Evolutionary conservation across 169 alveolate genomes (phyloP).

Genomic region (Plasmodium chabaudi): DNA sequence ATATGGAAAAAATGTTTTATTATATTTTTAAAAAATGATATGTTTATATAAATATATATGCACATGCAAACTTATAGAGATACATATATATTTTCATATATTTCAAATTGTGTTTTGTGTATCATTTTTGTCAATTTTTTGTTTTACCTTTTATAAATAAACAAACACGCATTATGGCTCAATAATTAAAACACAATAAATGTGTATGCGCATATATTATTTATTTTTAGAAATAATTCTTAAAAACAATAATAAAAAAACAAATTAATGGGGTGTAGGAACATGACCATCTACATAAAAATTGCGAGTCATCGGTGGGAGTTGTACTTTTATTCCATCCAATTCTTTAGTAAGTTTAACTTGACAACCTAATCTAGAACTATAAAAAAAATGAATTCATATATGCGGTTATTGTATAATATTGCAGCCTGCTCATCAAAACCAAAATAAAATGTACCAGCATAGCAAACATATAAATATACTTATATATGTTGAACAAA

Average conservation of each 20-base stretch:
- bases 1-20: not conserved
- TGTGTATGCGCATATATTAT: not conserved
- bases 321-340: constrained; percentile 88
- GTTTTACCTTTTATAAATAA: not conserved
- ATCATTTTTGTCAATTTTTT: not conserved
- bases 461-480: not conserved
- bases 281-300: constrained; percentile 96
- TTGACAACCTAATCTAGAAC: constrained; percentile 96
- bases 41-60: constrained; percentile 2
- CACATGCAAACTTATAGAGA: not conserved
- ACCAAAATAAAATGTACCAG: too few species aligned
- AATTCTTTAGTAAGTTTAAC: constrained; percentile 87
- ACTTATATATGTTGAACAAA: not conserved
- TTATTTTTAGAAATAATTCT: not conserved
- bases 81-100: not conserved
- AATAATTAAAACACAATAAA: too few species aligned
- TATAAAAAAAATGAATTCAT: constrained; percentile 22
- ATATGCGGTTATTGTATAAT: not conserved
- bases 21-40: constrained; percentile 14
- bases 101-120: not conserved
- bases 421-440: too few species aligned
- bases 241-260: constrained; percentile 18
- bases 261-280: constrained; percentile 93
- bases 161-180: not conserved
- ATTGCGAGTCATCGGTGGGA: constrained; percentile 94